Conservation (phyloP, 257 asterid genomes). For the Nicotiana paniculata region DNA sequence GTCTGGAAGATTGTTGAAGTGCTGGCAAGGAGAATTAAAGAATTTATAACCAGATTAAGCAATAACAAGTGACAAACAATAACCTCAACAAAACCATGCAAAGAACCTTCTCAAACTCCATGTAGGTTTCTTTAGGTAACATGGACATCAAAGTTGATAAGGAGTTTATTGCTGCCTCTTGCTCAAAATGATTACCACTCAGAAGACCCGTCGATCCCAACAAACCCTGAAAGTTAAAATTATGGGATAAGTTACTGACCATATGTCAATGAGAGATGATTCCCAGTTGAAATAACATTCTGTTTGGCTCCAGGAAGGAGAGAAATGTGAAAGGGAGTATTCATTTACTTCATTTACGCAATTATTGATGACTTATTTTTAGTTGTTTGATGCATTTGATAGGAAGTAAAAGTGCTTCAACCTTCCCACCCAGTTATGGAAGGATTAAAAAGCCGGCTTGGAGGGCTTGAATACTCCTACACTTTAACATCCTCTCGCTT, state of each 20-base stretch:
- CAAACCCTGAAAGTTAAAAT: slow-evolving; percentile 48
- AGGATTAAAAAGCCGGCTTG: neutral
- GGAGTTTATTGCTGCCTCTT: slow-evolving; percentile 73
- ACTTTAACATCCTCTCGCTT: neutral
- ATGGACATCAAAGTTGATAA: slow-evolving; percentile 82
- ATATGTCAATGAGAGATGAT: neutral
- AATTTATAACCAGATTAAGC: slow-evolving; percentile 3
- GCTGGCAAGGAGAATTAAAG: slow-evolving; percentile 38
- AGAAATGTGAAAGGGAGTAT: neutral
- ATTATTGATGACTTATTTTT: neutral
- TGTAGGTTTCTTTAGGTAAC: slow-evolving; percentile 70
- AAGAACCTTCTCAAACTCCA: slow-evolving; percentile 82
- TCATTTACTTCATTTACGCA: neutral
- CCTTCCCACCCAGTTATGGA: neutral
- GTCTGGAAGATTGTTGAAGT: slow-evolving; percentile 69
- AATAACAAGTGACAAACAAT: slow-evolving; percentile 1
- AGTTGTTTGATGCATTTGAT: neutral
- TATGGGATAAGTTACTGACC: neutral
- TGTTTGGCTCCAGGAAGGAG: neutral
- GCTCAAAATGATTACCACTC: slow-evolving; percentile 58
- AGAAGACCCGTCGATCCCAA: slow-evolving; percentile 68
- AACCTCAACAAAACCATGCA: slow-evolving; percentile 7
- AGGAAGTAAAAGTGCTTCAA: neutral
- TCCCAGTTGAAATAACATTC: neutral
- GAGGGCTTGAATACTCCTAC: neutral